phyloP scores from a whole-genome alignment of 2,329 filamentous ascomycete species.

The Fusarium sambucinum region DNA sequence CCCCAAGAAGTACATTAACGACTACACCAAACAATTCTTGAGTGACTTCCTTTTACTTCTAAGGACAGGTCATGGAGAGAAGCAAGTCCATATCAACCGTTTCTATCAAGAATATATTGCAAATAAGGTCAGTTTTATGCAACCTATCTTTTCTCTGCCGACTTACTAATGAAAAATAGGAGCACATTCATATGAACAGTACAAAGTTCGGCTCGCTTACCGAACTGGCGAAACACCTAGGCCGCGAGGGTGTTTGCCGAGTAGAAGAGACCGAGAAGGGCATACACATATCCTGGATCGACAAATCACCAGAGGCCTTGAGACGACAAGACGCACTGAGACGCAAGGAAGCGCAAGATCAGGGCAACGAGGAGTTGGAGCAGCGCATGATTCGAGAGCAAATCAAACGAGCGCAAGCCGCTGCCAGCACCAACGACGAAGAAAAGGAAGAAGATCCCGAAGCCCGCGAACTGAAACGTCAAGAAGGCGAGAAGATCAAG shows the following conservation, averaged over 20 bases:
- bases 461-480: slow-evolving; percentile 66
- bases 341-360: slow-evolving; percentile 87
- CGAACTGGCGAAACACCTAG: slow-evolving; percentile 89
- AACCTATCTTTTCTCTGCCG: rapidly evolving
- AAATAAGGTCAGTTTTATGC: slow-evolving; percentile 64
- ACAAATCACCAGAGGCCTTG: slow-evolving; percentile 89
- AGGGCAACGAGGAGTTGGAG: slow-evolving; percentile 90
- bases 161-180: slow-evolving; percentile 44
- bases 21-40: slow-evolving; percentile 85
- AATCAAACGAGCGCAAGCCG: slow-evolving; percentile 78
- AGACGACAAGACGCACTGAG: slow-evolving; percentile 82
- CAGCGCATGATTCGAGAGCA: slow-evolving; percentile 86
- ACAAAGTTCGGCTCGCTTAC: slow-evolving; percentile 64
- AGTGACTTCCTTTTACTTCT: slow-evolving; percentile 83
- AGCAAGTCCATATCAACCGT: slow-evolving; percentile 86
- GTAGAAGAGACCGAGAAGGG: slow-evolving; percentile 93
- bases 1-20: slow-evolving; percentile 83
- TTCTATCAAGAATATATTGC: slow-evolving; percentile 96
- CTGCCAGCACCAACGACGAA: slow-evolving; percentile 56
- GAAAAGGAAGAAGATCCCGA: slow-evolving; percentile 57
- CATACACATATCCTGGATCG: slow-evolving; percentile 88
- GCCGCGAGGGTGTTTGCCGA: slow-evolving; percentile 85
- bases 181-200: slow-evolving; percentile 83
- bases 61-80: slow-evolving; percentile 88
- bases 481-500: slow-evolving; percentile 81